These are phyloP conservation scores for Moricandia moricandioides DNA, from an alignment of 345 rosid genomes.

Conservation along the genomic window DNA sequence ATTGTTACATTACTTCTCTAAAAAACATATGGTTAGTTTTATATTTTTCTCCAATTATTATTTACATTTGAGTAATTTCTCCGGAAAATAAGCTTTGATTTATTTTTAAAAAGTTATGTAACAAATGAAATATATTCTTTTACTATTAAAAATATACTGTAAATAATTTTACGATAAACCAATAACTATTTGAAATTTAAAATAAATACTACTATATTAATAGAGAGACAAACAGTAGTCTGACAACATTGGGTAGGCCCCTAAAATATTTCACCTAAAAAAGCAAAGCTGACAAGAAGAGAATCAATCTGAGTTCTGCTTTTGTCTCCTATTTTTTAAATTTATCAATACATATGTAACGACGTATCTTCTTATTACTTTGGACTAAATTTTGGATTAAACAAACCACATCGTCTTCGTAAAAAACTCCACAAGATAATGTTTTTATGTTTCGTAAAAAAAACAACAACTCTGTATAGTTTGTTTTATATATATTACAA, in stretches of 20 bases:
- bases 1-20: too few relatives aligned
- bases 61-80: too few relatives aligned
- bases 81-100: not conserved
- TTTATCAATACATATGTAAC: not conserved
- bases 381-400: conserved; percentile 1
- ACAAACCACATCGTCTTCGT: not conserved
- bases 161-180: not conserved
- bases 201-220: not conserved
- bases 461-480: not conserved
- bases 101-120: too few relatives aligned
- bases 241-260: conserved; percentile 11
- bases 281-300: conserved; percentile 29
- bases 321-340: not conserved
- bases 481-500: too few relatives aligned
- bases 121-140: not conserved
- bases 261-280: conserved; percentile 6
- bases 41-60: too few relatives aligned
- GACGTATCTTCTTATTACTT: not conserved
- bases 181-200: not conserved
- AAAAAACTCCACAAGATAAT: not conserved
- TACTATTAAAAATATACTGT: not conserved
- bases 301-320: conserved; percentile 4
- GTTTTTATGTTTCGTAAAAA: not conserved
- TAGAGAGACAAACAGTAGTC: not conserved
- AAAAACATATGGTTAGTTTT: too few relatives aligned